Percentiles rank a stretch among this genome's conserved stretches.
Conservation (phyloP, 208 protist genomes). For the Porcisia deanei region DNA sequence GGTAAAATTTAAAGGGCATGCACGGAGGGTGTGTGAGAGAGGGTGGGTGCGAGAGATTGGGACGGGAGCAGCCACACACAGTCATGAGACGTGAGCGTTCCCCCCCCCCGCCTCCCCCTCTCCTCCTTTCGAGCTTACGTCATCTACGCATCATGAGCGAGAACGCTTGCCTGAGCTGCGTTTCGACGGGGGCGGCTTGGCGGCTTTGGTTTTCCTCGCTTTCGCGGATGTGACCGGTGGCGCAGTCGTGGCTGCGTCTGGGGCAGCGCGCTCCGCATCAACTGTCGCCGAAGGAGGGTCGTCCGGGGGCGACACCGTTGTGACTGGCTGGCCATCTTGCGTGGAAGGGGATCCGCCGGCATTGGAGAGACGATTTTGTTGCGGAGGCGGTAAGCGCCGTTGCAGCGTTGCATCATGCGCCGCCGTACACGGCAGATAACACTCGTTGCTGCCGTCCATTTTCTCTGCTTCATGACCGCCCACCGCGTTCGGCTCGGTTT, state of each 20-base stretch:
- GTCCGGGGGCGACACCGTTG: background rate
- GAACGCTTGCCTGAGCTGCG: constrained; percentile 9
- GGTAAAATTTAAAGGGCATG: background rate
- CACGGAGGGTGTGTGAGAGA: background rate
- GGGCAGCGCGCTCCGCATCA: background rate
- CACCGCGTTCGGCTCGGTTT: constrained; percentile 4
- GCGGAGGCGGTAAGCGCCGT: background rate
- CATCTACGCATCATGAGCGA: constrained; percentile 5
- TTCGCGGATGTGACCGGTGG: background rate
- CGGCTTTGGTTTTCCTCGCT: background rate
- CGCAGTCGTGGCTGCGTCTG: background rate
- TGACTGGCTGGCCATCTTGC: background rate
- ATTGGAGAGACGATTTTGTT: background rate
- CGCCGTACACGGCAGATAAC: background rate
- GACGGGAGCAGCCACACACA: background rate
- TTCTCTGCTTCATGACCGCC: background rate
- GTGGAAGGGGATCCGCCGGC: background rate
- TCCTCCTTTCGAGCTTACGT: background rate
- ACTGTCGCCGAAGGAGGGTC: background rate
- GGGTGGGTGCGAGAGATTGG: background rate
- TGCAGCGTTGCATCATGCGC: background rate
- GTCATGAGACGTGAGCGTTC: background rate
- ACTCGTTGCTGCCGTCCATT: background rate
- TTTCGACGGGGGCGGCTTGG: background rate
- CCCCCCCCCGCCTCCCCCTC: background rate